Percentiles rank a stretch among this genome's conserved stretches.
Conservation (phyloP, 2,329 filamentous ascomycete species). For the Alternaria alternata region DNA sequence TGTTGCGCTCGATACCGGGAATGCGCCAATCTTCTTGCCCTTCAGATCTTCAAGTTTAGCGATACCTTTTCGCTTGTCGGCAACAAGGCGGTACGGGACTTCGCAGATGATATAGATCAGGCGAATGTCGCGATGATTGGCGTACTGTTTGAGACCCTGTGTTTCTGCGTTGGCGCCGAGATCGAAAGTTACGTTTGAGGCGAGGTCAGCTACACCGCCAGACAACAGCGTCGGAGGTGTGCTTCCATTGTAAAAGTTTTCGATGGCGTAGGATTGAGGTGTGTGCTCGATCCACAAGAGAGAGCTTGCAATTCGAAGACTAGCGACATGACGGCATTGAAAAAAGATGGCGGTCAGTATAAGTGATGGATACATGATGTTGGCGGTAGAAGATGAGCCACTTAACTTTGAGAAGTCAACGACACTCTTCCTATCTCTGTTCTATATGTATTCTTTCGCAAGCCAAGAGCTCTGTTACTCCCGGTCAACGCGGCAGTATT, state of each 20-base stretch:
- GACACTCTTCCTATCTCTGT: background rate
- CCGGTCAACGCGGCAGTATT: background rate
- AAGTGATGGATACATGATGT: background rate
- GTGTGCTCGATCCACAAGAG: constrained; percentile 39
- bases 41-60: too few relatives aligned
- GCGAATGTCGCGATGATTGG: too few relatives aligned
- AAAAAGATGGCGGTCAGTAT: background rate
- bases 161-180: too few relatives aligned
- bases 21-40: too few relatives aligned
- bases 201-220: too few relatives aligned
- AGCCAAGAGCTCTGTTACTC: background rate
- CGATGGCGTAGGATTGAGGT: constrained; percentile 37
- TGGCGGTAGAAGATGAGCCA: background rate
- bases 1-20: too few relatives aligned
- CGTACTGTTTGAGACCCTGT: too few relatives aligned
- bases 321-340: background rate
- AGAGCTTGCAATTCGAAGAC: constrained; percentile 24
- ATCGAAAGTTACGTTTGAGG: too few relatives aligned
- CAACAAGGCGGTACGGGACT: too few relatives aligned
- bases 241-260: background rate
- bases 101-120: too few relatives aligned
- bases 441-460: background rate
- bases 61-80: too few relatives aligned
- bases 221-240: too few relatives aligned
- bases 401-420: background rate